Evolutionary conservation across 306 rosid species (phyloP).

Genomic region (Quercus dentata): DNA sequence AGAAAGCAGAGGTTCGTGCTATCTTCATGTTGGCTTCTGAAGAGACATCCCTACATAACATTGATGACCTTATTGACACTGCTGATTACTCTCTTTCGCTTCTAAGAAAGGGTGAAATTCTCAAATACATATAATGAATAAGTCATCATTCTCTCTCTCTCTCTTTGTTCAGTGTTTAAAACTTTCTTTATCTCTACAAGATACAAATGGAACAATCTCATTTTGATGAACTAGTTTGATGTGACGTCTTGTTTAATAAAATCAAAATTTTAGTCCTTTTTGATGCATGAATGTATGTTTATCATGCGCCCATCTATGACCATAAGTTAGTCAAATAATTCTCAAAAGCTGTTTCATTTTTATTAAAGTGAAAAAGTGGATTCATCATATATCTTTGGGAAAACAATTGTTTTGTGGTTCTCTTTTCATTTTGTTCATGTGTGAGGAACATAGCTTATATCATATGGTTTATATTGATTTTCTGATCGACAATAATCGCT

Average conservation of each 20-base stretch:
- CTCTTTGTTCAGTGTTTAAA: neutral
- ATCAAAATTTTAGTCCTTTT: neutral
- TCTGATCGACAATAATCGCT: neutral
- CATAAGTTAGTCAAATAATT: neutral
- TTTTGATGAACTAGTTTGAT: neutral
- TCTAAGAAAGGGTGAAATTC: conserved; percentile 53
- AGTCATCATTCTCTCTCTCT: neutral
- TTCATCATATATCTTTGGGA: neutral
- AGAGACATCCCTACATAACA: conserved; percentile 73
- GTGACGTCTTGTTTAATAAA: neutral
- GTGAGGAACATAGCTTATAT: neutral
- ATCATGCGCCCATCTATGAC: neutral
- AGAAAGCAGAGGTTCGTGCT: conserved; percentile 58
- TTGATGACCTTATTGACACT: conserved; percentile 67
- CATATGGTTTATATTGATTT: neutral
- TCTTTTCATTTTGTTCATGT: neutral
- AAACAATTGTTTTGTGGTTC: neutral
- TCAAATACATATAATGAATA: conserved; percentile 43
- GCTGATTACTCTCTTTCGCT: conserved; percentile 79
- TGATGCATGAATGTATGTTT: neutral
- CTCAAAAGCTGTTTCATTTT: neutral
- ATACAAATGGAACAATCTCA: neutral
- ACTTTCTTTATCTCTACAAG: neutral
- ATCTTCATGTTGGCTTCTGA: conserved; percentile 79
- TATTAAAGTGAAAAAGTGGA: neutral